Conservation (phyloP, 2,329 filamentous ascomycete species). For the Ceratocystis variospora region DNA sequence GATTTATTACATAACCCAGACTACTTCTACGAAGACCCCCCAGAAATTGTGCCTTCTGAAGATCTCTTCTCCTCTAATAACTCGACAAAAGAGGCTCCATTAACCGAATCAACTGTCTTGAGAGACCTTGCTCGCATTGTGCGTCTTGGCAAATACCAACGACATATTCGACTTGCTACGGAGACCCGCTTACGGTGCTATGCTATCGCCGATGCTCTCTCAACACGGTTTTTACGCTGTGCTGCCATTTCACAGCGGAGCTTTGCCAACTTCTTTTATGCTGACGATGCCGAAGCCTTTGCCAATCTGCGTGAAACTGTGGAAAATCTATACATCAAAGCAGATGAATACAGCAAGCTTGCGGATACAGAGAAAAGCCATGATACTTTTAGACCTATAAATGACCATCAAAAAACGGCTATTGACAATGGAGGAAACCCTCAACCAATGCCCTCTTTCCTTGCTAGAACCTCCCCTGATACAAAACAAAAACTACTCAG, state of each 20-base stretch:
- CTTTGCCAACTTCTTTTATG: conserved; percentile 63
- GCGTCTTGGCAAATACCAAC: conserved; percentile 65
- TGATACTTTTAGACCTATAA: conserved; percentile 35
- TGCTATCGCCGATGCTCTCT: conserved; percentile 60
- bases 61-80: background rate
- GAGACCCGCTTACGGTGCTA: conserved; percentile 60
- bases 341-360: conserved; percentile 57
- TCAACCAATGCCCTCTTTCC: conserved; percentile 36
- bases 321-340: conserved; percentile 65
- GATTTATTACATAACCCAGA: background rate
- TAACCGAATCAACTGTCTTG: conserved; percentile 41
- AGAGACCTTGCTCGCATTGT: conserved; percentile 68
- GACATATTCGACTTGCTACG: conserved; percentile 62
- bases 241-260: conserved; percentile 62
- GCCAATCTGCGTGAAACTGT: conserved; percentile 61
- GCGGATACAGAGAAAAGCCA: conserved; percentile 60
- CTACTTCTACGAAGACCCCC: conserved; percentile 11
- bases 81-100: conserved; percentile 35
- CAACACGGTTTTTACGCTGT: conserved; percentile 58
- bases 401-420: conserved; percentile 29
- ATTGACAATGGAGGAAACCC: background rate
- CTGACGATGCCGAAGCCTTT: conserved; percentile 67
- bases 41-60: conserved; percentile 12
- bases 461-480: conserved; percentile 61
- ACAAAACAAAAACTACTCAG: conserved; percentile 62